These are phyloP conservation scores for Hordeum marinum DNA, from an alignment of 176 grass and related monocot genomes.

Conservation along the genomic window DNA sequence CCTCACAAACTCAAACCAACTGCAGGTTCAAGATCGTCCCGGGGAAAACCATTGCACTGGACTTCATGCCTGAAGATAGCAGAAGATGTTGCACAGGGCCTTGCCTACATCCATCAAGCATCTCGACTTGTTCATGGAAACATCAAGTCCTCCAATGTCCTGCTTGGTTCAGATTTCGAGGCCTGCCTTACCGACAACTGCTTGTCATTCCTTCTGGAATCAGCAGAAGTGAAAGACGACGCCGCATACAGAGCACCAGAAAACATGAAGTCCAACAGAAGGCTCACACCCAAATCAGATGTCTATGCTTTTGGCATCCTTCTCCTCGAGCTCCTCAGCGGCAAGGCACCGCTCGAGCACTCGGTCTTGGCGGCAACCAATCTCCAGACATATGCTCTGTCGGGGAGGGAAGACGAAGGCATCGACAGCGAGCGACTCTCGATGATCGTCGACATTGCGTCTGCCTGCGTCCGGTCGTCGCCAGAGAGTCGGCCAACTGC, in stretches of 20 bases:
- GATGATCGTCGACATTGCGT: slow-evolving; percentile 78
- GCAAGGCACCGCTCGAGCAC: slow-evolving; percentile 69
- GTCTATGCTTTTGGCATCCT: slow-evolving; percentile 87
- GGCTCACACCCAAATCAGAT: slow-evolving; percentile 74
- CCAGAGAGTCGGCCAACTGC: slow-evolving; percentile 79
- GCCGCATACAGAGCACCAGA: slow-evolving; percentile 73
- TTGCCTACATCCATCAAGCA: slow-evolving; percentile 94
- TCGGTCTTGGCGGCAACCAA: slow-evolving; percentile 50
- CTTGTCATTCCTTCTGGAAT: slow-evolving; percentile 75
- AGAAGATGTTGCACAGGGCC: slow-evolving; percentile 85
- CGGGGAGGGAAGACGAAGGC: slow-evolving; percentile 63
- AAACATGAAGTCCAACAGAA: slow-evolving; percentile 63
- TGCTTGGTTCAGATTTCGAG: slow-evolving; percentile 94
- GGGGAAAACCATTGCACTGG: slow-evolving; percentile 89
- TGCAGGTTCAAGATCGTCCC: slow-evolving; percentile 75
- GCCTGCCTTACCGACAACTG: slow-evolving; percentile 94
- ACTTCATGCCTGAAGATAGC: slow-evolving; percentile 98
- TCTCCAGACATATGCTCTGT: slow-evolving; percentile 60
- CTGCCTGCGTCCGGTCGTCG: slow-evolving; percentile 56
- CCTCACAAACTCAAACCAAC: neutral
- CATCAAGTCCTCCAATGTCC: slow-evolving; percentile 75
- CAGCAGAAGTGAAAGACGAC: slow-evolving; percentile 51
- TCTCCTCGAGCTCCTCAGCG: slow-evolving; percentile 76
- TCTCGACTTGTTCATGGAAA: slow-evolving; percentile 91
- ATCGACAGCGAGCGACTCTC: slow-evolving; percentile 57